Conservation (phyloP, 106 monocot species). For the Hemerocallis citrina region DNA sequence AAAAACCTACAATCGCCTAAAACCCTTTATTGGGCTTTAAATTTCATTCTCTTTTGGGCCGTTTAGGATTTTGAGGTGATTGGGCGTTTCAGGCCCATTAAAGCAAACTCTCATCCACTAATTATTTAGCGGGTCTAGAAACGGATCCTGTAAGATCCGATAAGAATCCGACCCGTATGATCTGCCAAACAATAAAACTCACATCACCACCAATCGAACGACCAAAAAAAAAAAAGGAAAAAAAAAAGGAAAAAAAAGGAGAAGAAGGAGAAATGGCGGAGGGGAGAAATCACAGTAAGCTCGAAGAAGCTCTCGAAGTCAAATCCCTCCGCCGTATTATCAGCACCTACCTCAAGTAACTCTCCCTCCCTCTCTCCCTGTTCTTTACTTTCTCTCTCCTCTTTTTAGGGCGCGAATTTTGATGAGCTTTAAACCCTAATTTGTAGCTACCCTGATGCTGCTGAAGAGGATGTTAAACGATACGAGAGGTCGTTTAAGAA, state of each 20-base stretch:
- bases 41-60: too few species aligned
- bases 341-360: slow-evolving; percentile 84
- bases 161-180: too few species aligned
- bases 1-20: too few species aligned
- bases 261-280: slow-evolving; percentile 1
- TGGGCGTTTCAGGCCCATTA: too few species aligned
- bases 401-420: background rate
- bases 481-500: slow-evolving; percentile 76
- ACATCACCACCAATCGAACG: too few species aligned
- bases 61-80: too few species aligned
- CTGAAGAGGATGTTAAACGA: slow-evolving; percentile 70
- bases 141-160: too few species aligned
- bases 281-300: slow-evolving; percentile 28
- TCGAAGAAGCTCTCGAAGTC: slow-evolving; percentile 81
- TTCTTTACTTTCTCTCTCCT: background rate
- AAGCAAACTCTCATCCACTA: too few species aligned
- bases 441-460: slow-evolving; percentile 83
- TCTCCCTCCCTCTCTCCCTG: background rate
- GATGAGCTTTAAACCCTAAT: slow-evolving; percentile 11
- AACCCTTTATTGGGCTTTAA: too few species aligned
- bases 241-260: background rate
- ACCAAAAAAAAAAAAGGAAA: background rate
- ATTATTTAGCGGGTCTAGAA: too few species aligned
- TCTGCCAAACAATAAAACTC: too few species aligned
- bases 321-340: slow-evolving; percentile 93